Base-by-base conservation (phyloP, 2,329 filamentous ascomycete genomes). In the Septoria petroselini region DNA sequence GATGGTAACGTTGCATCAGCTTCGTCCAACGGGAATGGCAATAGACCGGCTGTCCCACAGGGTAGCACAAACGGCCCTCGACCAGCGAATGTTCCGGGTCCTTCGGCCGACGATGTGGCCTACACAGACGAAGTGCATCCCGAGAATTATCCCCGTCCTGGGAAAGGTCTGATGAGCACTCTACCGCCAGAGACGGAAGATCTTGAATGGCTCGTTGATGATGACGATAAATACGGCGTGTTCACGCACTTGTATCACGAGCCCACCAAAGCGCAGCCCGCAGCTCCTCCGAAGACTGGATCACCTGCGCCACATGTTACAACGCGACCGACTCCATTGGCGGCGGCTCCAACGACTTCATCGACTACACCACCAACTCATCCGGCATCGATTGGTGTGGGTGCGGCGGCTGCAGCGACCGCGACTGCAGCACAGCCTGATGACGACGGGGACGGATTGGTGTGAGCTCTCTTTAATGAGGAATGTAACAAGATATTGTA, bases 101-200 rank as follows among this genome's bases (percentile, higher is more conserved):
- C 43, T 9, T 12, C 43, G 25, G 46, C 41, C 14, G 76, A 77
- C 53, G 76, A 81, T 39, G 75, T 79, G 30, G 77, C 78, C 38
- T 81, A 82, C 59, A 72, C 73, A 34, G 50, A 69, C 2, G 72
- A 75, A 47, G 72, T 75, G 51, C 74, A 75, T 18, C 74, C 75
- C 4, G 76, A 79, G 21, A 74, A 82, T 35, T 85, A 85, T 57
- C 82, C 82, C 0, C 77, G 77, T 54, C 72, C 82, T 5, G 83
- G 83, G 1, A 76, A 82, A 47, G 83, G 83, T 1, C 70, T 86
- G 4, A 73, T 71, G 56, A 62, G 58, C 6, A 76, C 73, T 18
- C 62, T 85, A 15, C 73, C 77, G 5, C 74, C 76, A 1, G 79
- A 84, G 56, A 73, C 73, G 14, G 76, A 80, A 19, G 82, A 85